A percentile compares a stretch with the other conserved stretches of the same genome.
phyloP scores from a whole-genome alignment of 805 yeast genomes.

The Candida hispaniensis region DNA sequence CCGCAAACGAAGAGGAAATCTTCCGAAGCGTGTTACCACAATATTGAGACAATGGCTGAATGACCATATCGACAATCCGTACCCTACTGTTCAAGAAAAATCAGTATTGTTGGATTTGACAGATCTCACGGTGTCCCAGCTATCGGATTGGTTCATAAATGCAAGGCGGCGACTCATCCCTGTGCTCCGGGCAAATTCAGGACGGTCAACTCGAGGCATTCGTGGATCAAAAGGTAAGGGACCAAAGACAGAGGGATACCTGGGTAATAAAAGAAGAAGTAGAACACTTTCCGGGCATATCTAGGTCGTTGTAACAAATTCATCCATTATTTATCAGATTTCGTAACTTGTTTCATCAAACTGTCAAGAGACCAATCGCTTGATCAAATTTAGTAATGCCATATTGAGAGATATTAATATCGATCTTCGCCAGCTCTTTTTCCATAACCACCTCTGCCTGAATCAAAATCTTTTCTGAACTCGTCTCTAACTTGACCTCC shows the following conservation, averaged over 20 bases:
- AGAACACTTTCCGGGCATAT: too few relatives aligned
- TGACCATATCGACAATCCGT: conserved; percentile 67
- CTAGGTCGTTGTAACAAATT: too few relatives aligned
- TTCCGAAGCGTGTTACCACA: conserved; percentile 69
- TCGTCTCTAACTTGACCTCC: conserved; percentile 91
- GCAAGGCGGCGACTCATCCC: conserved; percentile 67
- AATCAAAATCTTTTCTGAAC: conserved; percentile 34
- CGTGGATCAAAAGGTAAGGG: too few relatives aligned
- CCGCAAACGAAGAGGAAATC: conserved; percentile 59
- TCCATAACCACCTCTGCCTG: conserved; percentile 38
- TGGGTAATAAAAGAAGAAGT: too few relatives aligned
- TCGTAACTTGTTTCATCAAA: too few relatives aligned
- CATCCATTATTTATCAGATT: too few relatives aligned
- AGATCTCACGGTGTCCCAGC: conserved; percentile 69
- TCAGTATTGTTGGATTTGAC: conserved; percentile 56
- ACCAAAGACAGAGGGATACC: too few relatives aligned
- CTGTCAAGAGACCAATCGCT: too few relatives aligned
- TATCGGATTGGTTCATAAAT: conserved; percentile 81
- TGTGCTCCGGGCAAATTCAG: conserved; percentile 22
- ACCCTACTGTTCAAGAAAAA: conserved; percentile 74
- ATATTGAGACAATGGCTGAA: conserved; percentile 64
- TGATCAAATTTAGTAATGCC: too few relatives aligned
- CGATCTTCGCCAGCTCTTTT: conserved; percentile 20
- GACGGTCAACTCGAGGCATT: too few relatives aligned
- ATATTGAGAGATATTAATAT: too few relatives aligned